Evolutionary conservation across 352 stramenopile species (phyloP), one percentile per base, ranked within the genome.

Genomic region (Pythium rishiriense): DNA sequence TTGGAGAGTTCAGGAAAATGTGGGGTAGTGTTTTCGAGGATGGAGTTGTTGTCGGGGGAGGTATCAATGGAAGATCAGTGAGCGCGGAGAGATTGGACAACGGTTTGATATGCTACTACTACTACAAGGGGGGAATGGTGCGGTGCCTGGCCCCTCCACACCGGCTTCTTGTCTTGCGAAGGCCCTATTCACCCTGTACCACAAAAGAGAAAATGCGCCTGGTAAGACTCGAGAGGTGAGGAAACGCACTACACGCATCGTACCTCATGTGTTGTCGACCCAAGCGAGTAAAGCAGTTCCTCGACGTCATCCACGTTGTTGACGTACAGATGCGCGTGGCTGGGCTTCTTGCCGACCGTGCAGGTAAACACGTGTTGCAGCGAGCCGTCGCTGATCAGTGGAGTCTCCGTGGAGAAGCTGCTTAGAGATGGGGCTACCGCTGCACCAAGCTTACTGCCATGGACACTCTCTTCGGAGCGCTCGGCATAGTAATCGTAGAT

Each of bases 401-500:
- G 66, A 8, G 53, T 41, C 21, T 76, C 67, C 49, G 59, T 59
- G 9, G 46, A 48, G 46, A 62, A 62, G 21, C 43, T 21, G 6
- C 56, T 45, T 4, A 26, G 37, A 17, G 28, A 15, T 3, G 56
- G 35, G 4, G 24, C 33, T 1, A 66, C 62, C 14, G 74, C 68
- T 12, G 68, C 63, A 21, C 52, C 61, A 53, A 51, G 55, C 37
- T 45, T 62, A 49, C 49, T 77, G 24, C 81, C 85, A 47, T 94
- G 83, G 35, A 92, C 73, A 55, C 76, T 94, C 62, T 94, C 85
- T 39, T 96, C 87, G 12, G 83, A 92, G 4, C 85, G 79, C 68
- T 96, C 82, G 1, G 87, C 86, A 59, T 96, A 96, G 76, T 94
- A 96, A 63, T 95, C 87, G 74, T 97, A 96, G 68, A 97, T 91